Percentiles rank a stretch among this genome's conserved stretches.
Evolutionary conservation across 2,329 filamentous ascomycete species (phyloP).

Genomic region (Aureobasidium sp.): DNA sequence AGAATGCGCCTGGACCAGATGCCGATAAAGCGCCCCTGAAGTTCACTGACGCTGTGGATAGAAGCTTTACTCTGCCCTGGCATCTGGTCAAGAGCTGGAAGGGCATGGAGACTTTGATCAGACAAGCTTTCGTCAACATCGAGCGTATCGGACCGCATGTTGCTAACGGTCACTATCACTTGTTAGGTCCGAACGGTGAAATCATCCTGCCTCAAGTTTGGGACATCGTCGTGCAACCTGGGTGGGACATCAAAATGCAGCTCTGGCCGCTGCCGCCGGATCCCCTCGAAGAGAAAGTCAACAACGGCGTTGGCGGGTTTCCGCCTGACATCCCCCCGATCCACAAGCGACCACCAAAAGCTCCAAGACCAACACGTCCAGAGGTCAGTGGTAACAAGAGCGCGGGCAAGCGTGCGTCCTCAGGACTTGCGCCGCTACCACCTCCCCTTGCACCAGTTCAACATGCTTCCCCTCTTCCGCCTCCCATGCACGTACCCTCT

Average conservation of each 20-base stretch:
- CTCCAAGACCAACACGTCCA: background rate
- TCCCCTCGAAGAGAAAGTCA: background rate
- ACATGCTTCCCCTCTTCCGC: background rate
- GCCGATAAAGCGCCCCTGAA: slow-evolving; percentile 65
- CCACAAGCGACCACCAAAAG: background rate
- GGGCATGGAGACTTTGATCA: slow-evolving; percentile 42
- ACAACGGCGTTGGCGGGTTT: background rate
- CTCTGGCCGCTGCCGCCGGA: slow-evolving; percentile 39
- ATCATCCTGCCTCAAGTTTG: slow-evolving; percentile 42
- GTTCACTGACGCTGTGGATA: slow-evolving; percentile 84
- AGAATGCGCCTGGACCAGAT: slow-evolving; percentile 41
- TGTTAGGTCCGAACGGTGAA: slow-evolving; percentile 39
- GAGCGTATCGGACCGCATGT: slow-evolving; percentile 39
- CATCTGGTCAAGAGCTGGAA: slow-evolving; percentile 65
- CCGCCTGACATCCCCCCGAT: background rate
- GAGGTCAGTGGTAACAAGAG: slow-evolving; percentile 8
- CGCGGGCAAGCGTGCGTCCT: slow-evolving; percentile 7
- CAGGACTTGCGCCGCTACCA: background rate
- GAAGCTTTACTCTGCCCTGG: slow-evolving; percentile 89
- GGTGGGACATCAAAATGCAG: slow-evolving; percentile 41
- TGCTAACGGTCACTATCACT: slow-evolving; percentile 38
- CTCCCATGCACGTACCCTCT: background rate
- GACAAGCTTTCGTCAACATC: slow-evolving; percentile 41
- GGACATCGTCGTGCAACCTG: slow-evolving; percentile 40
- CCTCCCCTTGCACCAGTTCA: background rate